phyloP scores from a whole-genome alignment of 225 moss, liverwort and hornwort genomes.

The Sphagnum contortum region DNA sequence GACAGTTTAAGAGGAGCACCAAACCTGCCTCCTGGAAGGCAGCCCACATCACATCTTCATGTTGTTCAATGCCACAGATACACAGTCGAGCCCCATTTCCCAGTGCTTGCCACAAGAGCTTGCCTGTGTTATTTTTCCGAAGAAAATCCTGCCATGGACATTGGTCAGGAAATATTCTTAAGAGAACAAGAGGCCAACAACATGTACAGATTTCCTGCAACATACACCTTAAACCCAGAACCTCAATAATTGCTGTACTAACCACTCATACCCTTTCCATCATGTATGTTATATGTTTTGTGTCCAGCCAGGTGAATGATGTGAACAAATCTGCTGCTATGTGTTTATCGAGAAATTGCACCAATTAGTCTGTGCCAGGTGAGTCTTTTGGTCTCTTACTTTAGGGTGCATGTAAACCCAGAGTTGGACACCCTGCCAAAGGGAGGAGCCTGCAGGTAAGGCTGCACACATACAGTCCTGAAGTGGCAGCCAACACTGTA shows the following conservation, averaged over 20 bases:
- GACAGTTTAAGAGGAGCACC: conserved; percentile 6
- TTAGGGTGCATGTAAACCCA: conserved; percentile 99
- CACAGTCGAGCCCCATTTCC: conserved; percentile 52
- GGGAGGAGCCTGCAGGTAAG: conserved; percentile 31
- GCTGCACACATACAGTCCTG: conserved; percentile 82
- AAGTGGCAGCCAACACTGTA: conserved; percentile 90
- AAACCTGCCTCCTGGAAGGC: conserved; percentile 83
- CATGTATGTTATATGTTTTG: too few relatives aligned
- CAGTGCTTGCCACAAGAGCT: conserved; percentile 86
- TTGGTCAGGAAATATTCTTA: not conserved
- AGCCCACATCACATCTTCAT: conserved; percentile 85
- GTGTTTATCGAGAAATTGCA: too few relatives aligned
- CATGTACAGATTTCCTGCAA: too few relatives aligned
- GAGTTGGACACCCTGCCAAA: conserved; percentile 58
- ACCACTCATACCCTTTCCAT: not conserved
- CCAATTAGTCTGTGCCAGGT: not conserved
- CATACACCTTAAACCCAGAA: not conserved
- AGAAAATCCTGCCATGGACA: conserved; percentile 66
- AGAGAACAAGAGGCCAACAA: too few relatives aligned
- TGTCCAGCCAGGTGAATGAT: too few relatives aligned
- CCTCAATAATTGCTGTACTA: not conserved
- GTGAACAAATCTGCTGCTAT: too few relatives aligned
- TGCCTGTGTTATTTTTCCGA: conserved; percentile 94
- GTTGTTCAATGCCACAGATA: conserved; percentile 59
- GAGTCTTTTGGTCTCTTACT: conserved; percentile 22